phyloP scores from a whole-genome alignment of 2,329 filamentous ascomycete genomes.

The Trichoderma sp. region DNA sequence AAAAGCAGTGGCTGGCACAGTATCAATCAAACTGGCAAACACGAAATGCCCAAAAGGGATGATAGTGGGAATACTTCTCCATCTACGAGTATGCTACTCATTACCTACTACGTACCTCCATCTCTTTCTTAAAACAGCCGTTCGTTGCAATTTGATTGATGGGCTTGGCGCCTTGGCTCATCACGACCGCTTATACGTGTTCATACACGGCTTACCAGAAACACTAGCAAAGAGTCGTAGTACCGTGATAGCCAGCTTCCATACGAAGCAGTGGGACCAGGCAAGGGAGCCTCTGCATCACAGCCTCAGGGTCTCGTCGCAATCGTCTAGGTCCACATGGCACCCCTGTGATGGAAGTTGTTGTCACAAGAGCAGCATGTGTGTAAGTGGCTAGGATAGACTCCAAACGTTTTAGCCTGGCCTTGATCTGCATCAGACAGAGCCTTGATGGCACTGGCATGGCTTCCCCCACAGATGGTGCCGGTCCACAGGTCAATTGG shows the following conservation, averaged over 20 bases:
- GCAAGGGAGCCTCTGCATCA: not conserved
- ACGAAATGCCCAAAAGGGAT: not conserved
- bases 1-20: not conserved
- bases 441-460: not conserved
- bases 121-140: not conserved
- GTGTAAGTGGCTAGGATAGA: not conserved
- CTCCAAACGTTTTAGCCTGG: not conserved
- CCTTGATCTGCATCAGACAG: not conserved
- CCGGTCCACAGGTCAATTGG: not conserved
- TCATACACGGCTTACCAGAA: not conserved
- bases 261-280: not conserved
- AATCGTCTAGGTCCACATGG: not conserved
- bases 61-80: not conserved
- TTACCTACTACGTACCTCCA: not conserved
- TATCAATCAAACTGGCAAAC: not conserved
- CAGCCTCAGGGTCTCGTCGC: not conserved
- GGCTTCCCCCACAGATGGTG: not conserved
- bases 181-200: not conserved
- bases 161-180: not conserved
- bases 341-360: not conserved
- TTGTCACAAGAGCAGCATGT: not conserved
- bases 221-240: not conserved
- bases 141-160: not conserved
- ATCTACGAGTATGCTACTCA: not conserved
- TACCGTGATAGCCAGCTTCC: not conserved